A percentile compares a stretch with the other conserved stretches of the same genome.
phyloP scores from a whole-genome alignment of 305 asterid species.

The Solanum hybrid region DNA sequence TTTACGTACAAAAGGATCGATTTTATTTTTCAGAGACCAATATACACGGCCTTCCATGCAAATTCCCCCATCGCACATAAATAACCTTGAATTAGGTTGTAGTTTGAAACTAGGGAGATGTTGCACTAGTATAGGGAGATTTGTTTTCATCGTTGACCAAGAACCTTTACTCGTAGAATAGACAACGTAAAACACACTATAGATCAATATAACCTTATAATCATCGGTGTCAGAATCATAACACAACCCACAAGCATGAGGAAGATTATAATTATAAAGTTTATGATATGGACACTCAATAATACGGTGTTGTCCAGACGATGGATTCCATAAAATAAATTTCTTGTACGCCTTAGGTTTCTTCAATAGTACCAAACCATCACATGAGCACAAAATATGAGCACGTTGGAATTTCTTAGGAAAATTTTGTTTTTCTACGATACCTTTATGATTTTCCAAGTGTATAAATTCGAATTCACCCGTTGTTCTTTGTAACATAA shows the following conservation, averaged over 20 bases:
- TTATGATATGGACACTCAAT: background rate
- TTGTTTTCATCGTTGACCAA: background rate
- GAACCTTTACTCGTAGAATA: background rate
- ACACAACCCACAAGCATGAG: background rate
- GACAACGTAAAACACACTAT: background rate
- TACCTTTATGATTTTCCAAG: background rate
- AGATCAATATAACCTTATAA: too few relatives aligned
- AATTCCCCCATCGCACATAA: background rate
- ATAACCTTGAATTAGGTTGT: background rate
- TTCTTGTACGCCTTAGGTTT: background rate
- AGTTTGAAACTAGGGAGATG: background rate
- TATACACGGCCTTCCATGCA: background rate
- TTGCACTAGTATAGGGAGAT: background rate
- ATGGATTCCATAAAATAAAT: background rate
- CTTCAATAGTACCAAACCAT: background rate
- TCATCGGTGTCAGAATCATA: background rate
- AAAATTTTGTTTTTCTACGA: background rate
- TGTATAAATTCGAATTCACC: background rate
- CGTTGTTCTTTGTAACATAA: background rate
- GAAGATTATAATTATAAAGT: background rate
- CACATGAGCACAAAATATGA: background rate
- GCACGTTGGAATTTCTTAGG: background rate
- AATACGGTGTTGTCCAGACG: background rate
- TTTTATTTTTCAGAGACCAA: background rate
- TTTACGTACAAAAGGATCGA: background rate